Percentiles rank a stretch among this genome's conserved stretches.
Evolutionary conservation across 768 basidiomycete genomes (phyloP).

Genomic region (Leccinellum luteum): DNA sequence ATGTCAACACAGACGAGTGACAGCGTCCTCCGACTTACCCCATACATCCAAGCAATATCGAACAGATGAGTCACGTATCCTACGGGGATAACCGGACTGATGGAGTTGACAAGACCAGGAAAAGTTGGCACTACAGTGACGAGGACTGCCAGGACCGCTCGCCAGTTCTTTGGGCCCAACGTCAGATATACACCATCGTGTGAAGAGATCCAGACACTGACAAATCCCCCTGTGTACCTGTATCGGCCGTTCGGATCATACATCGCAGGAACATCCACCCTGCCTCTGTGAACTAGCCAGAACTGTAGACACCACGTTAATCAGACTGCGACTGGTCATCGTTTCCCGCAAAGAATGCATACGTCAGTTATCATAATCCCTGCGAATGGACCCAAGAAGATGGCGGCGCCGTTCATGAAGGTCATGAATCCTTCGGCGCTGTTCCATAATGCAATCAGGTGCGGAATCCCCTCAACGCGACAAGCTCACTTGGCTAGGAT

Average conservation of each 20-base stretch:
- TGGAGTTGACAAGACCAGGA: conserved; percentile 75
- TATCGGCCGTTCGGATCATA: conserved; percentile 80
- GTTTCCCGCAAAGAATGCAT: conserved; percentile 24
- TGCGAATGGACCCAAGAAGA: conserved; percentile 84
- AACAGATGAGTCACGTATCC: conserved; percentile 60
- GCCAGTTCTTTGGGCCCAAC: conserved; percentile 62
- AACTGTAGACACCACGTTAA: conserved; percentile 45
- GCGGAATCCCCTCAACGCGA: background rate
- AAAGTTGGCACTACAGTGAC: conserved; percentile 67
- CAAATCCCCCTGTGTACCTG: conserved; percentile 71
- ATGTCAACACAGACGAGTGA: background rate
- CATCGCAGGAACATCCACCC: conserved; percentile 81
- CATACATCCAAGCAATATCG: conserved; percentile 76
- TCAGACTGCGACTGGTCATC: background rate
- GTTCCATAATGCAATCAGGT: background rate
- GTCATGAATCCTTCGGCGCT: conserved; percentile 63
- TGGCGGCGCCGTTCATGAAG: conserved; percentile 83
- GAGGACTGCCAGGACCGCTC: conserved; percentile 65
- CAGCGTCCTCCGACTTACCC: conserved; percentile 45
- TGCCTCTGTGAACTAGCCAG: conserved; percentile 71
- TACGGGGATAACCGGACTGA: conserved; percentile 63
- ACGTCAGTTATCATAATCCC: conserved; percentile 66
- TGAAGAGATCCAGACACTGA: conserved; percentile 27
- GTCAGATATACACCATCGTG: background rate
- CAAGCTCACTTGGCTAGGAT: conserved; percentile 51